Evolutionary conservation across 768 basidiomycete genomes (phyloP).

Genomic region (Panaeolus cyanescens): DNA sequence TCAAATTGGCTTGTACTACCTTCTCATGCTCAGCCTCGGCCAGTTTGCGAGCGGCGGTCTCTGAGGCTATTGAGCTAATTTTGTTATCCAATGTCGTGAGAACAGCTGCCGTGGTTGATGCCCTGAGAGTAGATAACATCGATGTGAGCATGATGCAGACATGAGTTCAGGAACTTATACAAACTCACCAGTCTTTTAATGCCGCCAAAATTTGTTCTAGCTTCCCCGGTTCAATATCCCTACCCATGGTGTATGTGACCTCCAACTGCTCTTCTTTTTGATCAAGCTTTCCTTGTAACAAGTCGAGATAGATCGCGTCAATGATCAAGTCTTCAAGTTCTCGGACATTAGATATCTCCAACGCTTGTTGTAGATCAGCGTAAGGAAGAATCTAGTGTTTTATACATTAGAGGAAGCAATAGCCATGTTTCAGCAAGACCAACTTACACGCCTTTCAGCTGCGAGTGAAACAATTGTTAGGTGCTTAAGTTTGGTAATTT

Average conservation of each 20-base stretch:
- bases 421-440: not conserved
- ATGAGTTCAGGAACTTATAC: not conserved
- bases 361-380: slow-evolving; percentile 60
- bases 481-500: slow-evolving; percentile 88
- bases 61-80: slow-evolving; percentile 54
- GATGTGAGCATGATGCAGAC: not conserved
- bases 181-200: slow-evolving; percentile 65
- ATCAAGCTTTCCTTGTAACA: slow-evolving; percentile 90
- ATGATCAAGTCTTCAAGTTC: slow-evolving; percentile 97
- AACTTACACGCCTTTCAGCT: slow-evolving; percentile 69
- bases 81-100: slow-evolving; percentile 74
- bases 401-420: slow-evolving; percentile 2
- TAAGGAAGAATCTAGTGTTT: slow-evolving; percentile 77
- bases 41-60: slow-evolving; percentile 39
- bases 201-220: slow-evolving; percentile 61
- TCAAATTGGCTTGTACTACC: slow-evolving; percentile 50
- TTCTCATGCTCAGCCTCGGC: slow-evolving; percentile 59
- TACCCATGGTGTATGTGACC: slow-evolving; percentile 89
- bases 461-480: slow-evolving; percentile 89
- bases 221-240: slow-evolving; percentile 83
- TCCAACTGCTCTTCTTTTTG: slow-evolving; percentile 89
- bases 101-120: slow-evolving; percentile 68
- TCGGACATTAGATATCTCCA: slow-evolving; percentile 79
- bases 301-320: slow-evolving; percentile 91
- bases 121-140: slow-evolving; percentile 44